Evolutionary conservation across 345 rosid species (phyloP).

Genomic region (Brassica juncea): DNA sequence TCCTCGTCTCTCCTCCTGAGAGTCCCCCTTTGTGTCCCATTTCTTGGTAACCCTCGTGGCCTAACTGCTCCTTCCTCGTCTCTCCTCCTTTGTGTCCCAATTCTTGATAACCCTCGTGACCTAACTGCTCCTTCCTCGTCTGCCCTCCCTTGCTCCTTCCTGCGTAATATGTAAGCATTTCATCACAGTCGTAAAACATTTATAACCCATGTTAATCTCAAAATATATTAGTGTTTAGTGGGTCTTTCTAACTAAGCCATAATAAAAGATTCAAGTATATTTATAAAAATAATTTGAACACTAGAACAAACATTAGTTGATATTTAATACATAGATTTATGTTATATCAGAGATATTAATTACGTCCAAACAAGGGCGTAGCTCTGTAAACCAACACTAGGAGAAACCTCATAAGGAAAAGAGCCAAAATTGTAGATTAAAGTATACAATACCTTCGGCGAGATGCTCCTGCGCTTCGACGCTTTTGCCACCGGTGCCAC

Average conservation of each 20-base stretch:
- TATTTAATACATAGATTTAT: too few relatives aligned
- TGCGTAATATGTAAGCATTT: too few relatives aligned
- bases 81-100: slow-evolving; percentile 65
- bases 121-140: slow-evolving; percentile 57
- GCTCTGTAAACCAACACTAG: not conserved
- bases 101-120: slow-evolving; percentile 57
- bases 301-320: too few relatives aligned
- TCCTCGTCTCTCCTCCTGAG: slow-evolving; percentile 43
- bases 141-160: slow-evolving; percentile 47
- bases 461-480: slow-evolving; percentile 85
- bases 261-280: too few relatives aligned
- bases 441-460: slow-evolving; percentile 55
- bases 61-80: slow-evolving; percentile 68
- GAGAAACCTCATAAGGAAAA: not conserved
- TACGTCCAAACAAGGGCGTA: not conserved
- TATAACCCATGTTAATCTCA: too few relatives aligned
- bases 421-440: not conserved
- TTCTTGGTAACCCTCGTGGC: slow-evolving; percentile 67
- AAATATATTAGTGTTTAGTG: too few relatives aligned
- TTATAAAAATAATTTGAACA: too few relatives aligned
- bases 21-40: slow-evolving; percentile 55
- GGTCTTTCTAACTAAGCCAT: too few relatives aligned
- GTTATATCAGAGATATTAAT: not conserved
- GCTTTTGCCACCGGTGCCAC: slow-evolving; percentile 52
- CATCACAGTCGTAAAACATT: too few relatives aligned